Percentiles rank a stretch among this genome's conserved stretches.
phyloP scores from a whole-genome alignment of 441 rosid species.

The Syzygium syzygioides region DNA sequence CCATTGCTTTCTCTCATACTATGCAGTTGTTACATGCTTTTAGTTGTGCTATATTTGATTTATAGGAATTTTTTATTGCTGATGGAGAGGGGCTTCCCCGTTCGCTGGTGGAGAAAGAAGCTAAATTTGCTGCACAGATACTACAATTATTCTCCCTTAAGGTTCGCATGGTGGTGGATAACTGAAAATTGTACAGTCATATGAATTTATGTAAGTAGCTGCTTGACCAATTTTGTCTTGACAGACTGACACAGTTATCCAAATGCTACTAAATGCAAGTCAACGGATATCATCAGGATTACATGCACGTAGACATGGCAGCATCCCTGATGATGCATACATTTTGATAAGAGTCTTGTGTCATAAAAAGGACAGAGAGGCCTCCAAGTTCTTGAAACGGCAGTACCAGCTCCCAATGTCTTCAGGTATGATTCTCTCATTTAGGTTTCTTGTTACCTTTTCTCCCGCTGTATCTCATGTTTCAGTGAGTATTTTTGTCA shows the following conservation, averaged over 20 bases:
- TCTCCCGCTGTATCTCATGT: not conserved
- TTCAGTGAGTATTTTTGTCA: not conserved
- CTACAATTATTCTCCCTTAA: conserved; percentile 70
- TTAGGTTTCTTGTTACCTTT: not conserved
- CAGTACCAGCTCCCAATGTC: conserved; percentile 95
- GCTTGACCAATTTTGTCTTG: conserved; percentile 7
- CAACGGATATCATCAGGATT: conserved; percentile 62
- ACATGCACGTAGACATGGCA: conserved; percentile 41
- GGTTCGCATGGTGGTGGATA: conserved; percentile 32
- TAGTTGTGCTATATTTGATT: conserved; percentile 4
- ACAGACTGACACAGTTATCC: conserved; percentile 75
- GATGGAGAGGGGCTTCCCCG: conserved; percentile 97
- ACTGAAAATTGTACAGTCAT: not conserved
- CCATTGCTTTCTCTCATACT: not conserved
- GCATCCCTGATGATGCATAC: conserved; percentile 61
- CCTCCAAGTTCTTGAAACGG: conserved; percentile 78
- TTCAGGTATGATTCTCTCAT: conserved; percentile 54
- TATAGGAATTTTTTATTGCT: conserved; percentile 89
- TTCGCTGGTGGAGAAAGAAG: conserved; percentile 78
- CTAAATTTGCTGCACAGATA: conserved; percentile 66
- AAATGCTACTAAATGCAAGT: conserved; percentile 88
- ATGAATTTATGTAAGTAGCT: conserved; percentile 1
- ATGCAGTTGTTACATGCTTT: not conserved
- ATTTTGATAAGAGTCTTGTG: conserved; percentile 82
- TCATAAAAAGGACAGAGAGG: conserved; percentile 92